Percentiles rank a stretch among this genome's conserved stretches.
Evolutionary conservation across 768 basidiomycete genomes (phyloP).

Genomic region (Trichaptum fuscoviolaceum): DNA sequence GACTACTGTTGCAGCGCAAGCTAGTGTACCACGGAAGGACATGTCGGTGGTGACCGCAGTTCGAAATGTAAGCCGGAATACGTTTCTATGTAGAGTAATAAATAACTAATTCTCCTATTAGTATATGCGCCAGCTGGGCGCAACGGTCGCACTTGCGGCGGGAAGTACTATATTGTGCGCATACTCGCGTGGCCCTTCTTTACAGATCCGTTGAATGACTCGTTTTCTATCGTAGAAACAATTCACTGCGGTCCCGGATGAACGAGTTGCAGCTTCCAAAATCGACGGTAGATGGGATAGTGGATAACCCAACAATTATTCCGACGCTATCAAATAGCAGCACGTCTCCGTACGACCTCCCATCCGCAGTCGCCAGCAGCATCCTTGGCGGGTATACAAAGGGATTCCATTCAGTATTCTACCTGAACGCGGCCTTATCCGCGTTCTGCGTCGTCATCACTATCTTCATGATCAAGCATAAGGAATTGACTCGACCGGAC

Average conservation of each 20-base stretch:
- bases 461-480: conserved; percentile 55
- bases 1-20: conserved; percentile 68
- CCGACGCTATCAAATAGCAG: background rate
- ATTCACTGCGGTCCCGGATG: conserved; percentile 42
- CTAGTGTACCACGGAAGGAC: conserved; percentile 61
- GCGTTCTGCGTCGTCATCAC: conserved; percentile 49
- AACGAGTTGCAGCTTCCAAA: conserved; percentile 30
- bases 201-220: too few species aligned
- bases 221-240: conserved; percentile 29
- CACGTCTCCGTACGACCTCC: conserved; percentile 27
- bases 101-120: too few species aligned
- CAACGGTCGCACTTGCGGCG: conserved; percentile 60
- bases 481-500: conserved; percentile 53
- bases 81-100: too few species aligned
- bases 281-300: conserved; percentile 35
- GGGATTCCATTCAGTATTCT: conserved; percentile 59
- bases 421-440: conserved; percentile 52
- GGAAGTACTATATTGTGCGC: conserved; percentile 52
- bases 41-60: conserved; percentile 75
- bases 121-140: conserved; percentile 68
- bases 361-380: conserved; percentile 28
- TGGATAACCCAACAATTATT: conserved; percentile 43
- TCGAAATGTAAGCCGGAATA: conserved; percentile 55
- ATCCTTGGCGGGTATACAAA: conserved; percentile 49
- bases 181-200: too few species aligned